Base-by-base conservation (phyloP, 169 alveolate genomes). In the Plasmodium berghei region DNA sequence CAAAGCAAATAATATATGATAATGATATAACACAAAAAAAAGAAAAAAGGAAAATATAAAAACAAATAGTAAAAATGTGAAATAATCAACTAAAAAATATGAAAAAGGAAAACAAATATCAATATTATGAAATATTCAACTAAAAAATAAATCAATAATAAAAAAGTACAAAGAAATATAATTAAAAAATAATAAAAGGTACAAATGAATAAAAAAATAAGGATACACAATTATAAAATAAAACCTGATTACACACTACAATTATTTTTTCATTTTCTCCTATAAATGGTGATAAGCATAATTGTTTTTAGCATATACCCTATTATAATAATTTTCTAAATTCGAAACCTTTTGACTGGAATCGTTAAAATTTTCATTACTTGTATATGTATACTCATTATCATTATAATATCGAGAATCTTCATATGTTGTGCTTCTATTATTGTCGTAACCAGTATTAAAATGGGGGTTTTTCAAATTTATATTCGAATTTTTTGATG, bases 241-340 rank as follows among this genome's bases (percentile, higher is more conserved):
- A 34, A 34, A 34, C 42, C 42, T 34, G 0, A 34, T 34, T 34
- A 34, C 42, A 34, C 42, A 34, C 8, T 0, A 34, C 5, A 34
- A 34, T 34, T 34, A 34, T 34, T 34, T 34, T 34, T 77, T 77
- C 40, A 63, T 63, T 49, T 77, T 66, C 28, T 42, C 45, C 49
- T 77, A 63, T 14, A 49, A 26, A 69, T 55, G 54, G 70, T 45
- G 42, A 64, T 52, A 58, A 8, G n/a, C 22, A 24, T 69, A 6
- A 46, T 77, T 63, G 52, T 77, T 77, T 64, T 49, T 64, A 62
- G 54, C 66, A 58, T 63, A 14, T n/a, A 70, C 42, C n/a, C 66
- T 48, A 3, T 77, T 52, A 20, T 77, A 40, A 70, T 64, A 77
- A n/a, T 77, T 70, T 55, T 77, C 67, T 8, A 77, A 24, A 70